Evolutionary conservation across 2,329 filamentous ascomycete genomes (phyloP), one percentile per base, ranked within the genome.

Genomic region (Basipetospora sp.): DNA sequence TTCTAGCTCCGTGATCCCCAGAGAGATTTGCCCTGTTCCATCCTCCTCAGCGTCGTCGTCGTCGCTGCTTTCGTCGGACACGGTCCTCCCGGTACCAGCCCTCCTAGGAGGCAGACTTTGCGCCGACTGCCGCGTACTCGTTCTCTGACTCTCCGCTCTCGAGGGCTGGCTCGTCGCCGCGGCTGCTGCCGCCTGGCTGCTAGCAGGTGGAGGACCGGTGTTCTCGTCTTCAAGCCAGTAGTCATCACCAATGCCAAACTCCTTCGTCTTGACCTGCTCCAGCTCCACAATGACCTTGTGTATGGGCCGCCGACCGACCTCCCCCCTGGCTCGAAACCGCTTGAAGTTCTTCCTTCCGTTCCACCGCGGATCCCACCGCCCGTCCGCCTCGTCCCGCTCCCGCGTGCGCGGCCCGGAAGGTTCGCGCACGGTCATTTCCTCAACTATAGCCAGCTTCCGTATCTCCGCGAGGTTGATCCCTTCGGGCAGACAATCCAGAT

Each of bases 301-400:
- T 2, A 58, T 53, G 3, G 58, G 53, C 13, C 67, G 54, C 5
- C 67, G 60, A 2, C 49, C 44, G 5, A 46, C 45, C 15, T 69
- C 69, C 17, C 72, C 77, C 38, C 72, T 65, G 39, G 65, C 67
- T 16, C 69, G 67, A 51, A 98, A 98, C 48, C 75, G 81, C 56
- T 98, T 98, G 62, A 94, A 98, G 52, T 98, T 96, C 57, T 85
- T 88, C 31, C 88, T 71, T 1, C 88, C 90, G 52, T 94, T 93
- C 90, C 90, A 98, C 28, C 68, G 69, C 1, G 84, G 76, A 46
- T 94, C 74, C 87, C 88, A 94, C 29, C 83, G 69, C 4, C 67
- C 65, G 31, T 64, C 62, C 2, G 59, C 63, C 31, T 66, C 54
- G 15, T 71, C 67, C 40, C 64, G 58, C n/a, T 77, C 72, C 43